Base-by-base conservation (phyloP, 805 yeast genomes). In the Saccharomycopsis javanensis region DNA sequence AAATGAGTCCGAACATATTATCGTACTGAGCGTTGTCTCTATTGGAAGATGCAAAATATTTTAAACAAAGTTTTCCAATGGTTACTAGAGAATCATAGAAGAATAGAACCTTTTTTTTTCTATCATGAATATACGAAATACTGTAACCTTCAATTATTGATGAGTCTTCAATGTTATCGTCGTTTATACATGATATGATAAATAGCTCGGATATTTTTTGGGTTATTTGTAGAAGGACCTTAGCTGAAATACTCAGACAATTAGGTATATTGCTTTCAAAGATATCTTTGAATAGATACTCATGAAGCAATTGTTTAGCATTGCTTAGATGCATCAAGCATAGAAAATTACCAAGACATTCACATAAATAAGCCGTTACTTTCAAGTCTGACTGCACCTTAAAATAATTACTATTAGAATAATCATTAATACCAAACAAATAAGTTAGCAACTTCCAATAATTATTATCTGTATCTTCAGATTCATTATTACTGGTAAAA, bases 401-500 rank as follows among this genome's bases (percentile, higher is more conserved):
- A 16, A 55, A 55, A 56, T 46, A 58, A 18, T 53, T 23, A 4
- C 31, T 23, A 15, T 30, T 11, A 20, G 48, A n/a, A n/a, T 16
- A 25, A 28, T 3, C 23, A 50, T 27, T 15, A 11, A 28, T 27
- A 10, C 61, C 61, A 59, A 59, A 59, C 25, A 59, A 45, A 28
- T 53, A 53, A n/a, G 15, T 7, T 23, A 59, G 42, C 42, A 59
- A 53, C 10, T 56, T 57, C 61, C 56, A 53, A 20, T 42, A 42
- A 42, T 42, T 42, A 23, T 42, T 42, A 5, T 42, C 48, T 20
- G 23, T 10, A 42, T 42, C 28, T 42, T 42, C 48, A 7, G 3
- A 23, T 42, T 42, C 48, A 54, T 56, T 51, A 33, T 56, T 27
- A 7, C 59, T 59, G 13, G 57, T 37, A 18, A 54, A 54, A 46